Evolutionary conservation across 805 yeast species (phyloP), one percentile per base, ranked within the genome.

Genomic region (Nakazawaea ambrosiae): DNA sequence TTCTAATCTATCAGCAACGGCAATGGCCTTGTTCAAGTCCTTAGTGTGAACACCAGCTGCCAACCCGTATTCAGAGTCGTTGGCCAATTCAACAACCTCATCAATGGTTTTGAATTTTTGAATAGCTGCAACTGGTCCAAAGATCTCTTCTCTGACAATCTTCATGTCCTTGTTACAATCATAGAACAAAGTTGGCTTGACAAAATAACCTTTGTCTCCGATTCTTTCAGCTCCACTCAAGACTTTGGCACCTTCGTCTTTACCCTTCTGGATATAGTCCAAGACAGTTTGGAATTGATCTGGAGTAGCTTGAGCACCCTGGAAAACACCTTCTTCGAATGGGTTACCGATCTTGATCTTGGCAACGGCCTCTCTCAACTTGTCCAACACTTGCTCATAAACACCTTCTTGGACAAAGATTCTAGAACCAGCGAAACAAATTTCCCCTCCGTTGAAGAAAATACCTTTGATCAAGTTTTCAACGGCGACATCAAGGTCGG

Each of bases 371-470:
- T 52, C 54, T 57, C 75, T 76, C 57, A 82, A 81, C 45, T 69
- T 72, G 25, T 63, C 62, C 35, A 81, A 58, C 34, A 81, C 66
- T 46, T 69, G 66, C 47, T 81, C 87, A 58, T 82, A 81, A 43
- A 79, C 67, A 25, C 72, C 80, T 46, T 77, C 86, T 61, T 82
- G 89, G 44, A 82, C 72, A 55, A 74, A 81, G 41, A 82, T 66
- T 72, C 92, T 78, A 26, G 89, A 81, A 57, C 89, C 89, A 33
- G 89, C 85, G 50, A 83, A 77, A 58, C 90, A 82, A 41, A 82
- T 84, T 64, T 82, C 88, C 61, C 89, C 90, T 45, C 87, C 79
- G 63, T 81, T 81, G 66, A 70, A 75, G 68, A 80, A 80, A 51
- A 82, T 82, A 66, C 87, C 87, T 34, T 70, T 61, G 36, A 76